Evolutionary conservation across 2,329 filamentous ascomycete genomes (phyloP).

Genomic region (Thelonectria olida): DNA sequence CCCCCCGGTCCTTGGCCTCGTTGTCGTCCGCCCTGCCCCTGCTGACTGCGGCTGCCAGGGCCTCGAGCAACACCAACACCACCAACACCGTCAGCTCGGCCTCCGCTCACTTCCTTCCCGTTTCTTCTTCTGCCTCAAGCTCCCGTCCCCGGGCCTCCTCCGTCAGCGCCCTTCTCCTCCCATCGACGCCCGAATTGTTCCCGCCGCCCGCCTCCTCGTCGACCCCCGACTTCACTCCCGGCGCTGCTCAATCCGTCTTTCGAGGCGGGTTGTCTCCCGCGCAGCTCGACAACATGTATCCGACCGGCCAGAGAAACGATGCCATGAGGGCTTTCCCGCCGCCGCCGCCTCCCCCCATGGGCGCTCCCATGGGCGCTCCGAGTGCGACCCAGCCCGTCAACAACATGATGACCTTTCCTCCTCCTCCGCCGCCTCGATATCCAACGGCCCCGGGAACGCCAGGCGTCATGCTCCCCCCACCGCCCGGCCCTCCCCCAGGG

Average conservation of each 20-base stretch:
- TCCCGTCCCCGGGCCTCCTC: conserved; percentile 37
- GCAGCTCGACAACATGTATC: conserved; percentile 59
- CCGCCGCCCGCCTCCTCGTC: conserved; percentile 17
- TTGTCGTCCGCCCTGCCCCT: conserved; percentile 34
- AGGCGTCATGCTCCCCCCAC: conserved; percentile 61
- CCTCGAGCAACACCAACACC: background rate
- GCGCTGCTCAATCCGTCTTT: conserved; percentile 32
- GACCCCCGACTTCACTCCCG: conserved; percentile 26
- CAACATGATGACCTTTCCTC: conserved; percentile 61
- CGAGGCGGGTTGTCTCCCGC: conserved; percentile 41
- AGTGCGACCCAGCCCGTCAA: conserved; percentile 53
- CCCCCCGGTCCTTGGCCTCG: conserved; percentile 34
- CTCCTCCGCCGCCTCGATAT: conserved; percentile 66
- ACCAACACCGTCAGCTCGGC: conserved; percentile 7
- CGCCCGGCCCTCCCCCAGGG: conserved; percentile 63
- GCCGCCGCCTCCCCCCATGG: conserved; percentile 51
- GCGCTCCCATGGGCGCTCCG: conserved; percentile 62
- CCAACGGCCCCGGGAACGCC: conserved; percentile 54
- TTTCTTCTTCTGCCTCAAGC: conserved; percentile 32
- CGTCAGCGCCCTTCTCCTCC: conserved; percentile 30
- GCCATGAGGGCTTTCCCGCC: conserved; percentile 64
- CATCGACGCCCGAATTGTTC: background rate
- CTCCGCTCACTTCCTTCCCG: conserved; percentile 34
- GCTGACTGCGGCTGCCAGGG: conserved; percentile 12
- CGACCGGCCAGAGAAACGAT: conserved; percentile 61